phyloP scores from a whole-genome alignment of 225 moss, liverwort and hornwort species.

The Takakia lepidozioides region DNA sequence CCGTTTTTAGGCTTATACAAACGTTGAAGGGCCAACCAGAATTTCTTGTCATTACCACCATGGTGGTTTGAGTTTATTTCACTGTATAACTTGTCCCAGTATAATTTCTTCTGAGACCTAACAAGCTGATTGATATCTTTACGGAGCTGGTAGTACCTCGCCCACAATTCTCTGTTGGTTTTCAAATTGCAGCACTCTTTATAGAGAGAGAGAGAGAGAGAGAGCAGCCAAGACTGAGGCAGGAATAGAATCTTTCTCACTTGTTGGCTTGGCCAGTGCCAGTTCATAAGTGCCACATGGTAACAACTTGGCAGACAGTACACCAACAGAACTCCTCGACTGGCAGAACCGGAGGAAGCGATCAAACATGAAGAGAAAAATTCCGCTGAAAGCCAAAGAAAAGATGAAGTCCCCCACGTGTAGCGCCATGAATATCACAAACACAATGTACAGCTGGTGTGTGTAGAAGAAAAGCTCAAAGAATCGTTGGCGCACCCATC shows the following conservation, averaged over 20 bases:
- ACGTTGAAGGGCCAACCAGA: too few species aligned
- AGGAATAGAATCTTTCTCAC: constrained; percentile 32
- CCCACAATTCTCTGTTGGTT: too few species aligned
- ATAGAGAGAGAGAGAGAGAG: too few species aligned
- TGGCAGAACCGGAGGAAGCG: constrained; percentile 81
- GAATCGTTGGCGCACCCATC: constrained; percentile 48
- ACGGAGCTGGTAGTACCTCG: too few species aligned
- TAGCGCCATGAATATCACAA: constrained; percentile 61
- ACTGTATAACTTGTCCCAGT: too few species aligned
- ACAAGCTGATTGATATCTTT: too few species aligned
- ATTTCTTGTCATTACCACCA: too few species aligned
- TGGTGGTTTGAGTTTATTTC: too few species aligned
- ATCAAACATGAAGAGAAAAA: constrained; percentile 83
- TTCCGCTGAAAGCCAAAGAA: constrained; percentile 55
- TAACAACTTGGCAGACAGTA: constrained; percentile 60
- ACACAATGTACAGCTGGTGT: constrained; percentile 85
- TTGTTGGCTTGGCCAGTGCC: constrained; percentile 71
- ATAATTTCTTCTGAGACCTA: too few species aligned
- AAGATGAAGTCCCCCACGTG: constrained; percentile 73
- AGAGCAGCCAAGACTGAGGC: too few species aligned
- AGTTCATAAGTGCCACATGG: constrained; percentile 88
- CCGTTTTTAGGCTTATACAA: too few species aligned
- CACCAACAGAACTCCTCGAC: constrained; percentile 43
- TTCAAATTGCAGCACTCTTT: too few species aligned
- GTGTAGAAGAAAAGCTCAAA: constrained; percentile 97